These are phyloP conservation scores for Musa schizocarpa DNA, from an alignment of 176 grass and related monocot species.

Conservation along the genomic window DNA sequence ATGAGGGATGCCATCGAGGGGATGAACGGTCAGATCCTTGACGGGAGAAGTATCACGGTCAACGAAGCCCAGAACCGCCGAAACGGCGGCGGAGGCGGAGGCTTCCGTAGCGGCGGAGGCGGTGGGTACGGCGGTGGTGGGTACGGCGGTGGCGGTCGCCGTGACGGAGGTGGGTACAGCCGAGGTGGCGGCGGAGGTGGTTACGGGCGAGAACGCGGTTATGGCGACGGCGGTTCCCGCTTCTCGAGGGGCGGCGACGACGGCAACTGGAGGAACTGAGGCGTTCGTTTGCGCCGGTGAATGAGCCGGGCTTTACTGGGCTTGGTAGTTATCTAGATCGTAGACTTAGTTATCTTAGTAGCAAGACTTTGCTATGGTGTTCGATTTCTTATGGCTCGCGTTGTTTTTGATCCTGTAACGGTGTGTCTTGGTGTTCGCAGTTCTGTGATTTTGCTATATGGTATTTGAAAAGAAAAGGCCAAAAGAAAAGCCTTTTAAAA, in stretches of 20 bases:
- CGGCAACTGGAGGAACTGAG: conserved; percentile 19
- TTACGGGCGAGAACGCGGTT: neutral
- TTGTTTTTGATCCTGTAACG: neutral
- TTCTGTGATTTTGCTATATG: too few species aligned
- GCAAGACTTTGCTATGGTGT: neutral
- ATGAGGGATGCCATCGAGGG: conserved; percentile 79
- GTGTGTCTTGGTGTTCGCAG: neutral
- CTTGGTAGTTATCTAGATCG: conserved; percentile 10
- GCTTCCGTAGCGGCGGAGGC: conserved; percentile 23
- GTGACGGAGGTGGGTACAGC: conserved; percentile 7
- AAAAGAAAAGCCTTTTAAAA: too few species aligned
- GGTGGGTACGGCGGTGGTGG: conserved; percentile 42
- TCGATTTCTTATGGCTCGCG: neutral
- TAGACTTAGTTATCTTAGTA: neutral
- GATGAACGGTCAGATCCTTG: conserved; percentile 76
- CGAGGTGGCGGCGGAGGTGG: neutral
- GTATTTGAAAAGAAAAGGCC: too few species aligned
- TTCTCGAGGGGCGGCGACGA: conserved; percentile 1
- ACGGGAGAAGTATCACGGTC: conserved; percentile 88
- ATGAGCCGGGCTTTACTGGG: neutral
- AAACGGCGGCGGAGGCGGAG: conserved; percentile 17
- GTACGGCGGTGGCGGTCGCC: neutral
- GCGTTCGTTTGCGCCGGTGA: neutral
- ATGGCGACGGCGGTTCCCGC: conserved; percentile 29
- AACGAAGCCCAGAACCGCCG: conserved; percentile 83